Evolutionary conservation across 1,284 basidiomycete species (phyloP).

Genomic region (Irpex lacteus): DNA sequence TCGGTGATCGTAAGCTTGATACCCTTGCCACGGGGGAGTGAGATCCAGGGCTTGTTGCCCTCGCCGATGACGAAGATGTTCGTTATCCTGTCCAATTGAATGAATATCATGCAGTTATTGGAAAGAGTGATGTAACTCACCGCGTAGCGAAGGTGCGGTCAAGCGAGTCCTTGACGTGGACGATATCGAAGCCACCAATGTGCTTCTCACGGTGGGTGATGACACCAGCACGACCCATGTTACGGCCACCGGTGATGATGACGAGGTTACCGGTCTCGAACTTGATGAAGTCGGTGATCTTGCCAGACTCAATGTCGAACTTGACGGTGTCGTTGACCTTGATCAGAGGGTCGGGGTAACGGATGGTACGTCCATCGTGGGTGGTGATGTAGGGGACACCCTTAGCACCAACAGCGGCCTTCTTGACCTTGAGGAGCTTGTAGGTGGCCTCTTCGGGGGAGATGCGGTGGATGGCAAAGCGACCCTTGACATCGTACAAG

Average conservation of each 20-base stretch:
- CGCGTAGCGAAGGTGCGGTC: conserved; percentile 96
- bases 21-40: conserved; percentile 98
- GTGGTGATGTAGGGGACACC: conserved; percentile 98
- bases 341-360: conserved; percentile 97
- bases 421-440: conserved; percentile 98
- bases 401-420: conserved; percentile 88
- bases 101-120: too few species aligned
- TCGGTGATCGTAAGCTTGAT: conserved; percentile 90
- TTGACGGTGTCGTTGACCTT: conserved; percentile 98
- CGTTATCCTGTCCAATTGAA: conserved; percentile 61
- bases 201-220: conserved; percentile 97
- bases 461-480: conserved; percentile 99
- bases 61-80: conserved; percentile 99
- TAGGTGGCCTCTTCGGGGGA: conserved; percentile 96
- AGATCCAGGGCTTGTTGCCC: conserved; percentile 95
- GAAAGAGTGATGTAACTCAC: conserved; percentile 42
- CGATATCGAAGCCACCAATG: conserved; percentile 96
- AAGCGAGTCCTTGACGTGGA: conserved; percentile 94
- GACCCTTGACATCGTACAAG: conserved; percentile 99
- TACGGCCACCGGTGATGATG: conserved; percentile 98
- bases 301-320: conserved; percentile 93
- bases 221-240: conserved; percentile 98
- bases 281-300: conserved; percentile 92
- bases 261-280: conserved; percentile 98
- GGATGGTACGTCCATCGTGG: conserved; percentile 99